Evolutionary conservation across 495 filamentous ascomycete genomes (phyloP), one percentile per base, ranked within the genome.

Genomic region (Penicillium waksmanii): DNA sequence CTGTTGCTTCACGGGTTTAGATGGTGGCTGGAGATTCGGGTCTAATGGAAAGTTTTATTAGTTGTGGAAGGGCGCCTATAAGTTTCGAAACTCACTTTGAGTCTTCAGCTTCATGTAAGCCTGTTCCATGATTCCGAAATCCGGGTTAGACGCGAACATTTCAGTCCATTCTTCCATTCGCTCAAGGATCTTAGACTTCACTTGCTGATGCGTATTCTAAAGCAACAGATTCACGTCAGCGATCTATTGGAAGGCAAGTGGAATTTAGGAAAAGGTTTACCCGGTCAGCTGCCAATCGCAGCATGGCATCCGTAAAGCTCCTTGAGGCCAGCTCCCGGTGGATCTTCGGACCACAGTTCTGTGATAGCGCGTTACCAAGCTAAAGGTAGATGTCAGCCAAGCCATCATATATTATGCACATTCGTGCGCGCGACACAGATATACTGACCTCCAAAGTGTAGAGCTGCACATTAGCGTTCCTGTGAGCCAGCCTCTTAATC

Each of bases 381-480:
- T 81, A 69, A 13, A 58, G 13, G 42, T 44, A 44, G 12, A 3
- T 2, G 42, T 44, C 17, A 44, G 42, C 17, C 15, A 3, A 44
- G n/a, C 17, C 42, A 44, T 44, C 42, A 17, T 7, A 47, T 12
- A 61, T 36, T 15, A 56, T 51, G 11, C 13, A 44, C 17, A 21
- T 38, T 12, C 15, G 35, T 9, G 9, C 17, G 19, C 46, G 46
- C 6, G 3, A 19, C 7, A 31, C 33, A 9, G n/a, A 9, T 40
- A 19, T 47, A 58, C 82, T 48, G 65, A 95, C 92, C 84, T 98
- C 95, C 57, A 98, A 82, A 18, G 95, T 98, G 71, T 98, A 98
- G 34, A 98, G 82, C 77, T 98, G 95, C n/a, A 98, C 95, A 76
- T 98, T 98, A 56, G 95, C 95, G 77, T 98, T 98, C 60, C 95